These are phyloP conservation scores for Colletotrichum liriopes DNA, from an alignment of 2,329 filamentous ascomycete genomes.

Conservation along the genomic window DNA sequence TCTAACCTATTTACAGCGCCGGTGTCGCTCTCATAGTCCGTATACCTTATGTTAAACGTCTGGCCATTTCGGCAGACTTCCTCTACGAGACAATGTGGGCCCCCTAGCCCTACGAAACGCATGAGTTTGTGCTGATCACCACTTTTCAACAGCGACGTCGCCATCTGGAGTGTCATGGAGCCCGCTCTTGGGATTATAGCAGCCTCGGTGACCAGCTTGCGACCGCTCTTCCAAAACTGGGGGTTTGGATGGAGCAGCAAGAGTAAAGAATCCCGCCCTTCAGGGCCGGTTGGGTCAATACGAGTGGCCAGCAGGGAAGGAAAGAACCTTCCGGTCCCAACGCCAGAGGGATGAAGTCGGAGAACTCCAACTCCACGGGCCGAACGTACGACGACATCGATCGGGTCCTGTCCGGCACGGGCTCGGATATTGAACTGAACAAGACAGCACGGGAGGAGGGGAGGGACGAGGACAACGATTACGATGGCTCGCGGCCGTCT, in stretches of 20 bases:
- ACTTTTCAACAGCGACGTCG: constrained; percentile 49
- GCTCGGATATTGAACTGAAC: constrained; percentile 41
- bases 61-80: constrained; percentile 49
- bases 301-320: neutral
- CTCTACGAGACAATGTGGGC: constrained; percentile 52
- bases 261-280: constrained; percentile 37
- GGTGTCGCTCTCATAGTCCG: constrained; percentile 58
- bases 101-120: neutral
- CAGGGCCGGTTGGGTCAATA: constrained; percentile 18
- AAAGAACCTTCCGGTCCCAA: neutral
- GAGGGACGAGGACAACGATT: constrained; percentile 7
- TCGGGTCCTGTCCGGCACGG: constrained; percentile 17
- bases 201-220: constrained; percentile 50
- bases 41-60: constrained; percentile 51
- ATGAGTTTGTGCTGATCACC: neutral
- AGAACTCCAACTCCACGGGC: constrained; percentile 21
- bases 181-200: constrained; percentile 54
- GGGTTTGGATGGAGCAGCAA: constrained; percentile 45
- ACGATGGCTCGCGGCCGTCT: constrained; percentile 34
- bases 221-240: constrained; percentile 51
- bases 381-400: constrained; percentile 34
- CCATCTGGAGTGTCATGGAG: constrained; percentile 52
- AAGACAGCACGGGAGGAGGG: constrained; percentile 20
- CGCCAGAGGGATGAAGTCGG: constrained; percentile 1
- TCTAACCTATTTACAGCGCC: constrained; percentile 49